Evolutionary conservation across 805 yeast species (phyloP), one percentile per base, ranked within the genome.

Genomic region (Cyberlindnera euphorbiae): DNA sequence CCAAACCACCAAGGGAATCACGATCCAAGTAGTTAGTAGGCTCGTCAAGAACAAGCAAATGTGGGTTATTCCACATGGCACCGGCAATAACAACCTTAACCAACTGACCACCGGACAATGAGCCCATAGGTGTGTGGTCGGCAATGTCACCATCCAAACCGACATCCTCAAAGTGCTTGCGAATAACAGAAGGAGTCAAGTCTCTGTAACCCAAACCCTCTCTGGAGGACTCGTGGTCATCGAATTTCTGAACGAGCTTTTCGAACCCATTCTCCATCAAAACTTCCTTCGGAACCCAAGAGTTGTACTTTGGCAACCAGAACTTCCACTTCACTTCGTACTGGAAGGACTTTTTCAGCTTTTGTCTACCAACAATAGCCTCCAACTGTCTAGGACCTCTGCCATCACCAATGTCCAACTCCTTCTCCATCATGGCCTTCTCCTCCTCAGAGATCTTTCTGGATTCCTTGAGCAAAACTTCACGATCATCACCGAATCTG

Each of bases 1-100:
- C 97, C 50, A 90, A 73, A 32, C 97, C 98, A 63, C 97, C 98
- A 45, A 90, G 73, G 17, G 97, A 89, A 62, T 90, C 98, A 72
- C 98, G 82, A 65, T 90, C 98, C 66, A 90, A 72, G 71, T 93
- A 90, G 69, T 90, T 90, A 56, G 97, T 90, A 60, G 98, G 98
- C 75, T 90, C 98, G 65, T 90, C 98, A 44, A 90, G 73, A 28
- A 90, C 98, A 46, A 90, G 75, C 63, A 90, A 75, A 63, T 90
- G 98, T 14, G 98, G 98, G 60, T 90, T 93, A 67, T 93, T 90
- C 98, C 98, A 90, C 93, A 90, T 90, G 47, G 97, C 97, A 66
- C 97, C 98, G 11, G 97, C 97, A 68, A 90, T 90, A 42, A 90
- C 98, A 46, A 90, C 97, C 66, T 90, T 90, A 43, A 90, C 98